A percentile compares a stretch with the other conserved stretches of the same genome.
Conservation (phyloP, 257 asterid genomes). For the Asclepias syriaca region DNA sequence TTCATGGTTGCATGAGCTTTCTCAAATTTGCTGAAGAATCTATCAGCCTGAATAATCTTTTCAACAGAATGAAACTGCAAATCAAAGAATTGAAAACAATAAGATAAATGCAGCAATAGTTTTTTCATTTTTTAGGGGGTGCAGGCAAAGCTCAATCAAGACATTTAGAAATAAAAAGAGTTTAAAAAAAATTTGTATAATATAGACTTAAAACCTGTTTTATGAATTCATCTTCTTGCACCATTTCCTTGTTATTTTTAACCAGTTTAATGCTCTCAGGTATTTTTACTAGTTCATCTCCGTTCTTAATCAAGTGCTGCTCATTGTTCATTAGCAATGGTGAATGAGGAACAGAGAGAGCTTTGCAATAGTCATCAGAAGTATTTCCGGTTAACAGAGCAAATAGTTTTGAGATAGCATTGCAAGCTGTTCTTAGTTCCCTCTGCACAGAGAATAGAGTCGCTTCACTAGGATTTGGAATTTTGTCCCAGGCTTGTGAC, state of each 20-base stretch:
- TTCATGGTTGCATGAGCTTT: constrained; percentile 52
- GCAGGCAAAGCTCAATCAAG: not conserved
- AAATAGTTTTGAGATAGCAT: constrained; percentile 31
- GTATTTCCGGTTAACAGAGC: constrained; percentile 25
- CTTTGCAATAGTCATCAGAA: constrained; percentile 17
- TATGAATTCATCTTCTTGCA: constrained; percentile 17
- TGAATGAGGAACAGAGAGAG: constrained; percentile 15
- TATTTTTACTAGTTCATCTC: constrained; percentile 22
- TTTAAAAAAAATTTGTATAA: not conserved
- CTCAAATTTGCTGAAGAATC: constrained; percentile 52
- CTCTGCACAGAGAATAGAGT: constrained; percentile 24
- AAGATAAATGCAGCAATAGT: not conserved
- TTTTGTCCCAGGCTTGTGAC: constrained; percentile 6
- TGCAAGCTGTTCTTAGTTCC: constrained; percentile 31
- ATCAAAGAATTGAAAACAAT: not conserved
- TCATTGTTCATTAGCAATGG: constrained; percentile 14
- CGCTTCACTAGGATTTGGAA: constrained; percentile 13
- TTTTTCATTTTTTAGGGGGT: not conserved
- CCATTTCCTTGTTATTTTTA: constrained; percentile 14
- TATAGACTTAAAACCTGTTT: not conserved
- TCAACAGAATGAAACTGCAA: constrained; percentile 36
- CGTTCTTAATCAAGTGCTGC: constrained; percentile 19
- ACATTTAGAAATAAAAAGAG: not conserved
- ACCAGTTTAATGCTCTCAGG: constrained; percentile 6
- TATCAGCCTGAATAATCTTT: constrained; percentile 21